Percentiles rank a stretch among this genome's conserved stretches.
These are phyloP conservation scores for Colletotrichum gigasporum DNA, from an alignment of 2,329 filamentous ascomycete species.

Conservation along the genomic window DNA sequence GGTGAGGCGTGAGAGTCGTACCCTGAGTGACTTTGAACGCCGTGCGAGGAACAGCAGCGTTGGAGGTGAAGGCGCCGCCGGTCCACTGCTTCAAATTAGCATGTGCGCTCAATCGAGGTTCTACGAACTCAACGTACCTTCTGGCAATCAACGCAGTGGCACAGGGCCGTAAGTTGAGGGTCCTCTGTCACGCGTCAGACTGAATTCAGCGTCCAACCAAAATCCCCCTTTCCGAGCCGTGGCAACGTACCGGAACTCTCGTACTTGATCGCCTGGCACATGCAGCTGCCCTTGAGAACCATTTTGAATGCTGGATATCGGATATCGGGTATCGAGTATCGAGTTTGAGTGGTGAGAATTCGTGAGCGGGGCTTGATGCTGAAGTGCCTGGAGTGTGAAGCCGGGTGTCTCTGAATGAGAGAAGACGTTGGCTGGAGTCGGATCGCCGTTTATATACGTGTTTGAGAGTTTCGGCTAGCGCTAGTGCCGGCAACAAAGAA, in stretches of 20 bases:
- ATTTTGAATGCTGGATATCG: not conserved
- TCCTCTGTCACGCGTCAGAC: conserved; percentile 44
- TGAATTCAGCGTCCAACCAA: too few species aligned
- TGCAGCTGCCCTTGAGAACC: conserved; percentile 43
- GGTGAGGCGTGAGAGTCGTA: conserved; percentile 24
- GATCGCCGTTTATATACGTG: conserved; percentile 8
- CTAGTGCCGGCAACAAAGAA: conserved; percentile 8
- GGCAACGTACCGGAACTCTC: conserved; percentile 43
- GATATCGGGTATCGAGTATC: not conserved
- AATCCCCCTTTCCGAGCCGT: too few species aligned
- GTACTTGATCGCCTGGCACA: conserved; percentile 46
- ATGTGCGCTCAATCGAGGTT: too few species aligned
- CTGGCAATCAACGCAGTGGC: conserved; percentile 64
- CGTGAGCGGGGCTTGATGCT: not conserved
- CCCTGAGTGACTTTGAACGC: conserved; percentile 60
- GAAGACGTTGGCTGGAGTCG: not conserved
- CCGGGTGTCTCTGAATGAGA: too few species aligned
- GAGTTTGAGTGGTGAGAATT: not conserved
- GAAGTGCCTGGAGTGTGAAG: not conserved
- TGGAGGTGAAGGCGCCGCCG: conserved; percentile 64
- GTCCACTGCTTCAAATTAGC: conserved; percentile 48
- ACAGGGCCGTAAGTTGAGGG: conserved; percentile 53
- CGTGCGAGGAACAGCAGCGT: conserved; percentile 57
- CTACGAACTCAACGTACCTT: too few species aligned
- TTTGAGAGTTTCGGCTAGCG: conserved; percentile 24